Percentiles rank a stretch among this genome's conserved stretches.
Conservation (phyloP, 2,329 filamentous ascomycete genomes). For the Alternaria triticimaculans region DNA sequence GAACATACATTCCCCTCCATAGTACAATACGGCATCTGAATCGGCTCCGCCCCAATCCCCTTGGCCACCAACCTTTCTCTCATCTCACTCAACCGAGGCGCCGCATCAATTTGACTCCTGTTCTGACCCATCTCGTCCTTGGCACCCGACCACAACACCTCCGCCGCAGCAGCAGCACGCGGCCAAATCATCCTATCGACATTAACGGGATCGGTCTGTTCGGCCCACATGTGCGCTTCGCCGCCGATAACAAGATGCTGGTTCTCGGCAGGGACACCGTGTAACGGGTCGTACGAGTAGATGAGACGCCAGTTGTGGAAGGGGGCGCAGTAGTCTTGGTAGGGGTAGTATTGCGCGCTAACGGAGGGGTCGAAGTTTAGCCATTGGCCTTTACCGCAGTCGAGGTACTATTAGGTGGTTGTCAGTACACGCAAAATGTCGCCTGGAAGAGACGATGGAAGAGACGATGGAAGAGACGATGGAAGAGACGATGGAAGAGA, state of each 20-base stretch:
- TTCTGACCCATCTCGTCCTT: slow-evolving; percentile 71
- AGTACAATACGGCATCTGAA: slow-evolving; percentile 77
- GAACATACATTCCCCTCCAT: slow-evolving; percentile 59
- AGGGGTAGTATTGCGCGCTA: slow-evolving; percentile 67
- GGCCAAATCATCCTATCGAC: slow-evolving; percentile 82
- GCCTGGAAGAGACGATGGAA: no score
- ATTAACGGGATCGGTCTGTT: slow-evolving; percentile 77
- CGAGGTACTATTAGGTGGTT: slow-evolving; percentile 67
- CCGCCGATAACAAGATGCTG: slow-evolving; percentile 78
- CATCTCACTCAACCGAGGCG: slow-evolving; percentile 74
- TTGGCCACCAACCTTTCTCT: slow-evolving; percentile 75
- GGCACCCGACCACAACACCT: slow-evolving; percentile 80
- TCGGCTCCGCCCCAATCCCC: slow-evolving; percentile 69
- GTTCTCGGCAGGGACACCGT: slow-evolving; percentile 66
- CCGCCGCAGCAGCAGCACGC: slow-evolving; percentile 73
- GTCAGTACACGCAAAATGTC: background rate
- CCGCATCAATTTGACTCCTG: slow-evolving; percentile 72
- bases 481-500: no score
- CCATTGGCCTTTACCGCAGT: slow-evolving; percentile 83
- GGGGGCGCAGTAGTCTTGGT: slow-evolving; percentile 80
- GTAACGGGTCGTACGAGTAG: slow-evolving; percentile 79
- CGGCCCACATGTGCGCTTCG: slow-evolving; percentile 79
- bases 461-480: no score
- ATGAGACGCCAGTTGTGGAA: slow-evolving; percentile 81
- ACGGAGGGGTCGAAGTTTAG: slow-evolving; percentile 69